Percentiles rank a stretch among this genome's conserved stretches.
Evolutionary conservation across 192 early-diverging fungal genomes (phyloP).

Genomic region (Backusella australiensis): DNA sequence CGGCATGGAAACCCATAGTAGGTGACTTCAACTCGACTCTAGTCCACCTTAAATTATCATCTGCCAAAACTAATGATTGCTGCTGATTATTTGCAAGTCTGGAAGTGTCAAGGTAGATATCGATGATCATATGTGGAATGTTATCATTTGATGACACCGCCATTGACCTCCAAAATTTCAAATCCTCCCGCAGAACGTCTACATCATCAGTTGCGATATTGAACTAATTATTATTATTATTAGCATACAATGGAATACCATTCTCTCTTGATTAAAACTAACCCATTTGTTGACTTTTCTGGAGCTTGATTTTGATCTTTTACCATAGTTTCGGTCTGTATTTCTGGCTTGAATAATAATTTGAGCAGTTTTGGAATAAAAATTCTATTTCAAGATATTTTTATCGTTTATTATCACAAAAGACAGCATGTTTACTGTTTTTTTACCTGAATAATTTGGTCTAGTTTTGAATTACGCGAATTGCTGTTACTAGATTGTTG

Average conservation of each 20-base stretch:
- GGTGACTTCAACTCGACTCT: neutral
- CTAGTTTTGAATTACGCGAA: constrained; percentile 48
- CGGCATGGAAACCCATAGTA: neutral
- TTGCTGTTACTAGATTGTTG: constrained; percentile 2
- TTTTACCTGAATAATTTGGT: constrained; percentile 57
- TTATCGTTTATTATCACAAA: neutral
- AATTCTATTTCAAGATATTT: constrained; percentile 42
- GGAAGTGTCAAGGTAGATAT: constrained; percentile 80
- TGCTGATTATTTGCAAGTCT: constrained; percentile 18
- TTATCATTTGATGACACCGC: constrained; percentile 40
- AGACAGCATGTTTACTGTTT: neutral
- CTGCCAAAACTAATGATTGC: constrained; percentile 6
- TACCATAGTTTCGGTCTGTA: constrained; percentile 26
- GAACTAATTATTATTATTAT: constrained; percentile 56
- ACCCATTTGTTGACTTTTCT: constrained; percentile 68
- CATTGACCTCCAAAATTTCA: constrained; percentile 73
- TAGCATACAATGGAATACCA: neutral
- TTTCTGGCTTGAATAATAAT: constrained; percentile 65
- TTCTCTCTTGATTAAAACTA: neutral
- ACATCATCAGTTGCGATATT: constrained; percentile 81
- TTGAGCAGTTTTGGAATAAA: constrained; percentile 78
- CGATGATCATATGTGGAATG: constrained; percentile 77
- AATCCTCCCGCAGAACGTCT: constrained; percentile 70
- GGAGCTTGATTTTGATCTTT: constrained; percentile 15
- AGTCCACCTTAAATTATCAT: constrained; percentile 11